Evolutionary conservation across 352 stramenopile genomes (phyloP), one percentile per base, ranked within the genome.

Genomic region (Phytopythium ostracodes): DNA sequence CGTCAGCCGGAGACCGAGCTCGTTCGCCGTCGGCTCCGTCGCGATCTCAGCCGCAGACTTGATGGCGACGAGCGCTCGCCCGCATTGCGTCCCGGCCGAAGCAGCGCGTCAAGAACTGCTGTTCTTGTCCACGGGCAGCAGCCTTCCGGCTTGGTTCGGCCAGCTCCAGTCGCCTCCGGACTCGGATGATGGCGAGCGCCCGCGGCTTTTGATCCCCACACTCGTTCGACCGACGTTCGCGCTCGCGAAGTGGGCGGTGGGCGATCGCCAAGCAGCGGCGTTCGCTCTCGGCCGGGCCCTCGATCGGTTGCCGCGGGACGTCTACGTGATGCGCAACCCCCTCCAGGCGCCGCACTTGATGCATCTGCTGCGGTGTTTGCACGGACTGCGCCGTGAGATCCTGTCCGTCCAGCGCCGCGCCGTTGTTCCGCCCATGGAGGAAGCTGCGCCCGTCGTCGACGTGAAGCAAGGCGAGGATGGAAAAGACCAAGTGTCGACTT

Each of bases 81-180:
- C 20, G 68, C 17, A 44, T 40, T n/a, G 17, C 11, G 55, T 17
- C 17, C 47, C 51, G 35, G 10, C 51, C 31, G 12, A 18, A 8
- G 24, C 29, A 67, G 68, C 70, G 5, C 49, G 63, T 47, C 62
- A 71, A 11, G 59, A 72, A 62, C 51, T 87, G 52, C 64, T 87
- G 6, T 59, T 87, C 20, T 44, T 87, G 29, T 87, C 77, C n/a
- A 66, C 71, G 2, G 77, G 77, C 2, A 74, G 72, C 20, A 83
- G 63, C 49, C 27, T 87, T 10, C 31, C 11, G 17, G 51, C 66
- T 1, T 71, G 66, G 53, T 63, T 80, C 50, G 22, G 4, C 11
- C 54, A n/a, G 17, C 38, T 59, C 4, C 51, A 56, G 53, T 14
- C 53, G 33, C 1, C 11, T 59, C 25, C 31, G 6, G 7, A 24